Base-by-base conservation (phyloP, 2,329 filamentous ascomycete species). In the Thielaviopsis euricoi region DNA sequence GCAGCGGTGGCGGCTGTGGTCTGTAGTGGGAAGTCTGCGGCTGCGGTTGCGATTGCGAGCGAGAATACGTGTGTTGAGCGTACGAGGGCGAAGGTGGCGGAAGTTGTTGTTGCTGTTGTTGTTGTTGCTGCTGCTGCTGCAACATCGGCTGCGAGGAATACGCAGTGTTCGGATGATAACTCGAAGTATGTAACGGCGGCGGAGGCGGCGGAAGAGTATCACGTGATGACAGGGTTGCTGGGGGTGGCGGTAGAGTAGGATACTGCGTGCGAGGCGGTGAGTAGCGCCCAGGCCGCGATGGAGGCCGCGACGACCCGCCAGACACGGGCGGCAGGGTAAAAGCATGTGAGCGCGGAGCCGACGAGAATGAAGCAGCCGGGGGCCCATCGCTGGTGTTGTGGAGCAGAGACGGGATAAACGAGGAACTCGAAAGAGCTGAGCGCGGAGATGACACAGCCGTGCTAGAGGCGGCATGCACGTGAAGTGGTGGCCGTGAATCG, bases 371-470 rank as follows among this genome's bases (percentile, higher is more conserved):
- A 6, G 29, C 29, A 33, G 29, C 9, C 9, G 29, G 29, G 12
- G 29, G 29, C 29, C 29, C 29, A 33, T 33, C 29, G 29, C 12
- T 33, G 29, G 29, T 33, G 29, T 6, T 10, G 7, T 33, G 29
- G 29, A 33, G 29, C 9, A 33, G 65, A 64, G 33, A 65, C 56
- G 22, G 65, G 61, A 29, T 53, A 9, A 51, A 57, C 13, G 40
- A 48, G 46, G 59, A 60, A 5, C 62, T 60, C 19, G 62, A 58
- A 22, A 62, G 62, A 61, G 53, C 57, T 53, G 48, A 65, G 59
- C 49, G 60, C 60, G 53, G 59, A 37, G 60, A 52, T 7, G 57
- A 57, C 29, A 60, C 17, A 55, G 57, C 60, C 9, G 23, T 52
- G 53, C 19, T 62, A 49, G 52, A 59, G 51, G 26, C 46, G 33